phyloP scores from a whole-genome alignment of 306 rosid species.

The Begonia peltatifolia region DNA sequence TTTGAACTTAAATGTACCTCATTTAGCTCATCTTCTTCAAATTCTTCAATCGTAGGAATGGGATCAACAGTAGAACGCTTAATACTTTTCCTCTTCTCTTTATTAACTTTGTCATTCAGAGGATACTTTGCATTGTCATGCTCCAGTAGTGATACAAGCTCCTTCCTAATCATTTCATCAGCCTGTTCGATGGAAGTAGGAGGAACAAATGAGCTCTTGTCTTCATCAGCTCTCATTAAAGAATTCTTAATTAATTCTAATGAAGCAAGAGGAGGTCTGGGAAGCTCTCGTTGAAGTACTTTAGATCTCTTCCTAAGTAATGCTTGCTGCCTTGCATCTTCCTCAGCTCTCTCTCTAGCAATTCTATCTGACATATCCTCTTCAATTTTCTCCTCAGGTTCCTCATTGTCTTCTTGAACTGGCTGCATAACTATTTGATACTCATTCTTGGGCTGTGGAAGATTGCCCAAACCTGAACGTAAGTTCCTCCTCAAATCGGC shows the following conservation, averaged over 20 bases:
- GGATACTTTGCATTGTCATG: conserved; percentile 89
- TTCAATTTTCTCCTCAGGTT: conserved; percentile 63
- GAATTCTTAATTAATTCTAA: conserved; percentile 67
- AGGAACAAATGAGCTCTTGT: conserved; percentile 92
- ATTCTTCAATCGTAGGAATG: conserved; percentile 62
- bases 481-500: conserved; percentile 61
- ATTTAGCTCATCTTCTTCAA: conserved; percentile 62
- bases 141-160: conserved; percentile 59
- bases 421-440: conserved; percentile 85
- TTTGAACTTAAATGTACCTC: conserved; percentile 29
- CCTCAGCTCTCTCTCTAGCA: conserved; percentile 86
- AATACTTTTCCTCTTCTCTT: conserved; percentile 58
- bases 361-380: conserved; percentile 93
- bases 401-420: conserved; percentile 62
- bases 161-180: conserved; percentile 68
- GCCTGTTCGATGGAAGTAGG: conserved; percentile 86
- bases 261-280: conserved; percentile 83
- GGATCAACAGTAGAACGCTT: conserved; percentile 30
- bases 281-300: conserved; percentile 90
- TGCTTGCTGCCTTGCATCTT: conserved; percentile 73
- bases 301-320: conserved; percentile 85
- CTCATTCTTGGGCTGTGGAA: conserved; percentile 80
- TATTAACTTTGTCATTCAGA: conserved; percentile 42
- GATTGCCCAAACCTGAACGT: conserved; percentile 52
- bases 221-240: conserved; percentile 71